These are phyloP conservation scores for Paramecium octaurelia DNA, from an alignment of 73 alveolate genomes.

Conservation along the genomic window DNA sequence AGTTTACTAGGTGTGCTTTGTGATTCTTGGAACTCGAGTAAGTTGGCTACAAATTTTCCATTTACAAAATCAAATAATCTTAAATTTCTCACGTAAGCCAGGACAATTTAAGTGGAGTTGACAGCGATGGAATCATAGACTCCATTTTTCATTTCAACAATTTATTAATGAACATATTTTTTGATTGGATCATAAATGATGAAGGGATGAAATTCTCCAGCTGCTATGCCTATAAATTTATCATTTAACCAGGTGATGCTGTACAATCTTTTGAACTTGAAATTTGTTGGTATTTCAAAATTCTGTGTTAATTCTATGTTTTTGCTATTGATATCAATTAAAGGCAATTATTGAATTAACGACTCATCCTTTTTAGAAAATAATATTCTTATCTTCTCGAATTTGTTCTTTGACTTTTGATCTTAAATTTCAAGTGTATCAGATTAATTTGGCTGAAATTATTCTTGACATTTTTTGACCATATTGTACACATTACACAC, in stretches of 20 bases:
- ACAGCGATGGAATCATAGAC: constrained; percentile 15
- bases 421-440: neutral
- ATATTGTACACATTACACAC: neutral
- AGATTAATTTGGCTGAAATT: neutral
- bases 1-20: neutral
- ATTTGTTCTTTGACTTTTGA: neutral
- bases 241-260: neutral
- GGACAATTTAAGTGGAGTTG: neutral
- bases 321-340: neutral
- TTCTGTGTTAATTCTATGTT: neutral
- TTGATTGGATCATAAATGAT: neutral
- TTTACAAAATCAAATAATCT: neutral
- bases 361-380: neutral
- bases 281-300: neutral
- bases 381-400: neutral
- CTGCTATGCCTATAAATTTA: neutral
- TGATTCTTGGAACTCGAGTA: neutral
- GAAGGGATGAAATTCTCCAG: constrained; percentile 20
- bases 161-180: neutral
- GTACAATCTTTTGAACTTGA: neutral
- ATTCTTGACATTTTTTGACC: neutral
- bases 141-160: neutral
- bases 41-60: neutral
- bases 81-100: neutral
- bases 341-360: neutral